phyloP scores from a whole-genome alignment of 805 yeast species.

The Saturnispora saitoi region DNA sequence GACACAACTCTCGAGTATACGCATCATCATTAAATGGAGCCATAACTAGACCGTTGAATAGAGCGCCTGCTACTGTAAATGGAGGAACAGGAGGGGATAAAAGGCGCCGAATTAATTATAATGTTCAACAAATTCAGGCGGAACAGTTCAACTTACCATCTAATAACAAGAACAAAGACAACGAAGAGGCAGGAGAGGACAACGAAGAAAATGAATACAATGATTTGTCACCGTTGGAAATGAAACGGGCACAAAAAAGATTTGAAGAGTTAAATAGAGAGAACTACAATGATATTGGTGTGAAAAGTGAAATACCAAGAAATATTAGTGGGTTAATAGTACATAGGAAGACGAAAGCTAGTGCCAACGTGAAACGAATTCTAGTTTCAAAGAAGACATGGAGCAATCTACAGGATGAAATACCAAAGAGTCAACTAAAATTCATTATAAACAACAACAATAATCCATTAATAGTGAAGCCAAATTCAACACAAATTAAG shows the following conservation, averaged over 20 bases:
- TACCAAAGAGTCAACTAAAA: slow-evolving; percentile 29
- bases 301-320: slow-evolving; percentile 33
- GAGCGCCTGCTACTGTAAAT: neutral
- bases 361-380: slow-evolving; percentile 32
- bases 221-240: slow-evolving; percentile 21
- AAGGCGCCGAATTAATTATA: slow-evolving; percentile 29
- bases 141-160: slow-evolving; percentile 17
- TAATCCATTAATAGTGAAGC: slow-evolving; percentile 25
- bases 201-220: slow-evolving; percentile 7
- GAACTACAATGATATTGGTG: slow-evolving; percentile 31
- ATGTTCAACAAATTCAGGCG: slow-evolving; percentile 26
- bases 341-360: slow-evolving; percentile 17
- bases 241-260: slow-evolving; percentile 31
- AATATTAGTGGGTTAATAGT: slow-evolving; percentile 15
- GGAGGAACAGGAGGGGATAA: slow-evolving; percentile 13
- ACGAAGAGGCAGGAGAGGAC: slow-evolving; percentile 15
- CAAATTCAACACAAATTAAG: slow-evolving; percentile 28
- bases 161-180: slow-evolving; percentile 2
- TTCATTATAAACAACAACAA: slow-evolving; percentile 16
- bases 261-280: slow-evolving; percentile 36
- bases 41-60: neutral
- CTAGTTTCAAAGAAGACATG: slow-evolving; percentile 34
- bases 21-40: slow-evolving; percentile 22
- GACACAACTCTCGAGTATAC: slow-evolving; percentile 18
- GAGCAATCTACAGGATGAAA: slow-evolving; percentile 35